A percentile compares a stretch with the other conserved stretches of the same genome.
Conservation (phyloP, 352 stramenopile genomes). For the Blastocystis sp. region DNA sequence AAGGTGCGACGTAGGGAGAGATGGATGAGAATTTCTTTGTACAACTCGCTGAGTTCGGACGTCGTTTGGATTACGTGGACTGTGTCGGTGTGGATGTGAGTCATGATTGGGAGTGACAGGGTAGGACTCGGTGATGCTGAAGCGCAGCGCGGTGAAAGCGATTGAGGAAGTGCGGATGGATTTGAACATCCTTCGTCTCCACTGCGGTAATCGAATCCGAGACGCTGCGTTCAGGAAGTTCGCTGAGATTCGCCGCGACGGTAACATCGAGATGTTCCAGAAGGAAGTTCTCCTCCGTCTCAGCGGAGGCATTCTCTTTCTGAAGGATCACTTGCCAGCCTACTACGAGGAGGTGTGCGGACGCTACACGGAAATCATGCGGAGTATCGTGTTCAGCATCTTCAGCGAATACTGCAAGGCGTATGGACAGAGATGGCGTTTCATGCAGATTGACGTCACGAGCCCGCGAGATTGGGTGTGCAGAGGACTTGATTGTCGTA, state of each 20-base stretch:
- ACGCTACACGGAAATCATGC: neutral
- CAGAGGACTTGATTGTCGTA: conserved; percentile 4
- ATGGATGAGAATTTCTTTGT: conserved; percentile 23
- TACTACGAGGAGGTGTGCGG: neutral
- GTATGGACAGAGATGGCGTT: neutral
- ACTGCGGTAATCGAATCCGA: conserved; percentile 31
- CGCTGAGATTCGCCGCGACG: neutral
- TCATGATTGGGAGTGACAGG: neutral
- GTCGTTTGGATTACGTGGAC: conserved; percentile 8
- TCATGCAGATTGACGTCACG: neutral
- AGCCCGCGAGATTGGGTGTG: neutral
- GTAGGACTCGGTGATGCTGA: neutral
- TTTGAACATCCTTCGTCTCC: conserved; percentile 13
- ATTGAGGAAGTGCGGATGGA: conserved; percentile 12
- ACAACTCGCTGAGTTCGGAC: neutral
- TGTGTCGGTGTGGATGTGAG: conserved; percentile 21
- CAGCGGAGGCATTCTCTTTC: neutral
- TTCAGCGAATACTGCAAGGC: neutral
- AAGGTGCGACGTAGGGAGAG: neutral
- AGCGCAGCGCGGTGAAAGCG: conserved; percentile 3
- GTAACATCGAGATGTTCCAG: conserved; percentile 51
- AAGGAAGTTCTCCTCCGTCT: conserved; percentile 29
- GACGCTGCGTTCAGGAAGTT: conserved; percentile 23
- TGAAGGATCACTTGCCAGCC: neutral
- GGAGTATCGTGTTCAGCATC: neutral